Percentiles rank a stretch among this genome's conserved stretches.
phyloP scores from a whole-genome alignment of 1,139 yeast species.

The Candida smagusa region DNA sequence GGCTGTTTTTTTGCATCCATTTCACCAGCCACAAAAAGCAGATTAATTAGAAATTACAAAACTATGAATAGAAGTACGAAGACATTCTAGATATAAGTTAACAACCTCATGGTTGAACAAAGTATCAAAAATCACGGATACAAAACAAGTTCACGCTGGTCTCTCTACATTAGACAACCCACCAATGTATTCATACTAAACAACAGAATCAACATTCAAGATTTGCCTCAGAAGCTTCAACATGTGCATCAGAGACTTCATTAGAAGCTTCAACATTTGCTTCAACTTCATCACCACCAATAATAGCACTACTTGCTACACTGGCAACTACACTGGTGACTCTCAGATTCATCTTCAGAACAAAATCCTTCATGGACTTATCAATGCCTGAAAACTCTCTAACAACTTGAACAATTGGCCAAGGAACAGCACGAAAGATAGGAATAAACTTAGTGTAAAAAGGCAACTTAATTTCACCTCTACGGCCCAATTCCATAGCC shows the following conservation, averaged over 20 bases:
- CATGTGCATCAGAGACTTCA: no score
- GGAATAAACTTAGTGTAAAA: conserved; percentile 74
- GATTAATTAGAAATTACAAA: no score
- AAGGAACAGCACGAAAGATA: conserved; percentile 64
- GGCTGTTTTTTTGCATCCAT: no score
- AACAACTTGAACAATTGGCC: conserved; percentile 60
- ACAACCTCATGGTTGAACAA: no score
- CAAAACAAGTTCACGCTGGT: no score
- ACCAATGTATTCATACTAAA: not conserved
- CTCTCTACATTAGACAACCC: conserved; percentile 2
- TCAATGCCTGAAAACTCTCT: conserved; percentile 65
- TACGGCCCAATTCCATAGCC: conserved; percentile 56
- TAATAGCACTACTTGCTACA: not conserved
- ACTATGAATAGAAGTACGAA: no score
- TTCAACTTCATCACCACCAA: no score
- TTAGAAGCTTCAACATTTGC: no score
- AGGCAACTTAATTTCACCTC: conserved; percentile 73
- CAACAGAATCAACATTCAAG: conserved; percentile 5
- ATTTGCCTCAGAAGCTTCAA: no score
- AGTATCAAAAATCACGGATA: no score
- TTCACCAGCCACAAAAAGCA: no score
- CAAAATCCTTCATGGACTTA: conserved; percentile 43
- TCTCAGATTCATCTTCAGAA: conserved; percentile 1
- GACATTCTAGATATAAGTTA: no score
- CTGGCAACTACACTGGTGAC: conserved; percentile 1